These are phyloP conservation scores for Lactarius hengduanensis DNA, from an alignment of 768 basidiomycete species.

Conservation along the genomic window DNA sequence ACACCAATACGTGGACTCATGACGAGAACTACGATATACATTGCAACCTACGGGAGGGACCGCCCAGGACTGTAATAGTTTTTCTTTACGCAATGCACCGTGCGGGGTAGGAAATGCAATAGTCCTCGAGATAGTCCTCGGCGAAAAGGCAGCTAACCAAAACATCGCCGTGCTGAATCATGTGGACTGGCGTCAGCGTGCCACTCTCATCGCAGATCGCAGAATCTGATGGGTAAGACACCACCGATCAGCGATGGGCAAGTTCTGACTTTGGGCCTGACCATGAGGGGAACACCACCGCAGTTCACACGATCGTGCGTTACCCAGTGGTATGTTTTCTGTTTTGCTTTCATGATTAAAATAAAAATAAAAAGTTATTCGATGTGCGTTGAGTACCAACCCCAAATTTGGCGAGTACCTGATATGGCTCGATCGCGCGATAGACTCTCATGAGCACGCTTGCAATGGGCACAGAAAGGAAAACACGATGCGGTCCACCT, in stretches of 20 bases:
- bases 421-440: not conserved
- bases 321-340: not conserved
- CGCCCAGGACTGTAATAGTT: not conserved
- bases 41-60: not conserved
- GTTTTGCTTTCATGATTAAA: too few relatives aligned
- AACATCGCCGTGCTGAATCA: not conserved
- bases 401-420: not conserved
- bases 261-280: not conserved
- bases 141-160: not conserved
- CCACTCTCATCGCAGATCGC: not conserved
- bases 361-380: not conserved
- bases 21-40: not conserved
- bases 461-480: not conserved
- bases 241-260: not conserved
- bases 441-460: not conserved
- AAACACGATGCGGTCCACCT: not conserved
- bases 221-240: not conserved
- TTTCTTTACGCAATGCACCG: not conserved
- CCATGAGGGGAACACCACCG: not conserved
- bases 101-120: not conserved
- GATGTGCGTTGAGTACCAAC: not conserved
- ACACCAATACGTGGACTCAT: slow-evolving; percentile 34
- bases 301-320: not conserved
- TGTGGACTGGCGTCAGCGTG: not conserved
- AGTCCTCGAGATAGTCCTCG: not conserved